phyloP scores from a whole-genome alignment of 148 eudicot species.

The Polygonum maritimum region DNA sequence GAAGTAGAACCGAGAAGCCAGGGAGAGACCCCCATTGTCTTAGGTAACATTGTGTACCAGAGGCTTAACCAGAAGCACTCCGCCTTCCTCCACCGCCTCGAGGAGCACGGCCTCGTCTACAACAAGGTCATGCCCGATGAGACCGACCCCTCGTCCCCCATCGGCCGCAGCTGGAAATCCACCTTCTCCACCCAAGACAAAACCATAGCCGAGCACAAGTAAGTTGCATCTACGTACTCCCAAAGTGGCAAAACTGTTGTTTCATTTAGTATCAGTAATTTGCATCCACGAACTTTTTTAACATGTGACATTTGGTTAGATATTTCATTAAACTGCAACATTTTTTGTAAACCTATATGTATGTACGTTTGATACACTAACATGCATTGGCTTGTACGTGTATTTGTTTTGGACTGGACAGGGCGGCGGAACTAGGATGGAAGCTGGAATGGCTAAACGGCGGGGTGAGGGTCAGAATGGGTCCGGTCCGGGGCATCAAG shows the following conservation, averaged over 20 bases:
- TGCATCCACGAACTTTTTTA: no score
- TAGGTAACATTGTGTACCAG: neutral
- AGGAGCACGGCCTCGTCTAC: neutral
- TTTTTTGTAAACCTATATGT: no score
- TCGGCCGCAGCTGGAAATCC: conserved; percentile 5
- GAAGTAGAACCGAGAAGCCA: neutral
- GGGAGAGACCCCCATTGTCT: conserved; percentile 5
- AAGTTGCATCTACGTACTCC: neutral
- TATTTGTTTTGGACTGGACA: neutral
- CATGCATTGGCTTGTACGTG: neutral
- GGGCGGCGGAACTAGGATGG: conserved; percentile 3
- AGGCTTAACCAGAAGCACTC: neutral
- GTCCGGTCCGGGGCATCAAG: neutral
- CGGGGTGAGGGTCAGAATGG: neutral
- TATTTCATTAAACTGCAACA: no score
- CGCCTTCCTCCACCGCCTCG: neutral
- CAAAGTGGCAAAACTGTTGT: no score
- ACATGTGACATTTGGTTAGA: no score
- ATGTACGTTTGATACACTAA: no score
- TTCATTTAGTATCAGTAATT: no score
- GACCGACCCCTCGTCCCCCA: neutral
- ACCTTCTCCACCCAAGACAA: neutral
- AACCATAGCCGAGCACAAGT: neutral
- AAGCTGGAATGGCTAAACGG: neutral
- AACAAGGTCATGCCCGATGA: neutral